Base-by-base conservation (phyloP, 2,329 filamentous ascomycete species). In the Aureobasidium sp. region DNA sequence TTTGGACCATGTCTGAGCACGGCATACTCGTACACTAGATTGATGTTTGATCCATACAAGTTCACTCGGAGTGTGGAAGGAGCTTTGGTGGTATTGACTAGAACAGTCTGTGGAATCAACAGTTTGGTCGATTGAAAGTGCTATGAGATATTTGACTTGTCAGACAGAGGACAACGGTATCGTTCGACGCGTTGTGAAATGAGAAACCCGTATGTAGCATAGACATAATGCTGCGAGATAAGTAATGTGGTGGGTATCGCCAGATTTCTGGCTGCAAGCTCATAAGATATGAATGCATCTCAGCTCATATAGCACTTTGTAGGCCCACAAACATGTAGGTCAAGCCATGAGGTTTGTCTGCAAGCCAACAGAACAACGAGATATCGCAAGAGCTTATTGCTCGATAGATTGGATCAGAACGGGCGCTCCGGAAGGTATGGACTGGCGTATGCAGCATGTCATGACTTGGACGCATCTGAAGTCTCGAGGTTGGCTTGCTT, bases 401-500 rank as follows among this genome's bases (percentile, higher is more conserved):
- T 46, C 12, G 12, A 27, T 12, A 29, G 5, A 0, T 2, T 26
- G 26, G 29, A 26, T 29, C 44, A 15, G 8, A 7, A 6, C 13
- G 17, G 20, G 12, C 12, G 37, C 20, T 9, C 37, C n/a, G 20
- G 15, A 20, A 39, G 41, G 20, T 13, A 24, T 26, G 20, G 7
- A 10, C 5, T 26, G 10, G 43, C 27, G 24, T 8, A 17, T 32
- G 26, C 5, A 15, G 15, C 7, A 4, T 29, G 46, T 48, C 46
- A 48, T 55, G 36, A 41, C 37, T 43, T 55, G 6, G 8, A 2
- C 12, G 36, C 51, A 55, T 43, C 51, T 32, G 24, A 15, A 26
- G 5, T 17, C 2, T 29, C 44, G 13, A 24, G 44, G 36, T 24
- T 36, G 24, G 51, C 51, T 29, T 53, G 51, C 72, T 77, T 79